Conservation (phyloP, 2,329 filamentous ascomycete species). For the Aspergillus persii region DNA sequence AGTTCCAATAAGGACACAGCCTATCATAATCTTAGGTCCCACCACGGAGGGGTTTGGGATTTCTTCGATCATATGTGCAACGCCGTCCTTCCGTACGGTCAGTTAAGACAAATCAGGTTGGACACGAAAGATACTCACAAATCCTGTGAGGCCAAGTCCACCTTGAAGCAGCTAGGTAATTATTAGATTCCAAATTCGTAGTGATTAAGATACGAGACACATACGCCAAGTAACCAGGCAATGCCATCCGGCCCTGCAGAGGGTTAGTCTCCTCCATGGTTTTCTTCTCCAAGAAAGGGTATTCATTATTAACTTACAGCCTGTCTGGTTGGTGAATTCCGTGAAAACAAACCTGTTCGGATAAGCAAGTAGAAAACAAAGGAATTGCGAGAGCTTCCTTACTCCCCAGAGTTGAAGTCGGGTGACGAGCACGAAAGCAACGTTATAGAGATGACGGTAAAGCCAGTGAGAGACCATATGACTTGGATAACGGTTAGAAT, state of each 20-base stretch:
- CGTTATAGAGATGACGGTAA: constrained; percentile 68
- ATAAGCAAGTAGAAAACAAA: constrained; percentile 9
- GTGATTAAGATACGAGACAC: constrained; percentile 7
- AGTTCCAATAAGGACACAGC: constrained; percentile 62
- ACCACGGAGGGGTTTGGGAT: constrained; percentile 49
- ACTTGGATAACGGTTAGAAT: constrained; percentile 33
- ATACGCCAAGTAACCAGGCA: constrained; percentile 45
- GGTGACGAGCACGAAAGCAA: constrained; percentile 65
- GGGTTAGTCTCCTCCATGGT: constrained; percentile 13
- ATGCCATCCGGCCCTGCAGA: constrained; percentile 59
- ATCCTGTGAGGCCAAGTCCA: constrained; percentile 55
- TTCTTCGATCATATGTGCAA: constrained; percentile 55
- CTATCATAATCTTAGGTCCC: constrained; percentile 66
- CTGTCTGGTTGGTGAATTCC: constrained; percentile 65
- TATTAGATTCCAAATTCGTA: constrained; percentile 16
- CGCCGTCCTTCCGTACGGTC: constrained; percentile 30
- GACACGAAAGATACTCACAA: constrained; percentile 35
- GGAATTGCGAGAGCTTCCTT: constrained; percentile 35
- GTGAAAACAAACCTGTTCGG: constrained; percentile 52
- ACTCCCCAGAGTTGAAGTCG: constrained; percentile 61
- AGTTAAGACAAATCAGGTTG: not conserved
- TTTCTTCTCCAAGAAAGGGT: not conserved
- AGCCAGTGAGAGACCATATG: constrained; percentile 68
- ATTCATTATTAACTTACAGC: constrained; percentile 45
- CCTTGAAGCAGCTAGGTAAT: constrained; percentile 44